phyloP scores from a whole-genome alignment of 2,329 filamentous ascomycete species.

The Phialocephala subalpina region DNA sequence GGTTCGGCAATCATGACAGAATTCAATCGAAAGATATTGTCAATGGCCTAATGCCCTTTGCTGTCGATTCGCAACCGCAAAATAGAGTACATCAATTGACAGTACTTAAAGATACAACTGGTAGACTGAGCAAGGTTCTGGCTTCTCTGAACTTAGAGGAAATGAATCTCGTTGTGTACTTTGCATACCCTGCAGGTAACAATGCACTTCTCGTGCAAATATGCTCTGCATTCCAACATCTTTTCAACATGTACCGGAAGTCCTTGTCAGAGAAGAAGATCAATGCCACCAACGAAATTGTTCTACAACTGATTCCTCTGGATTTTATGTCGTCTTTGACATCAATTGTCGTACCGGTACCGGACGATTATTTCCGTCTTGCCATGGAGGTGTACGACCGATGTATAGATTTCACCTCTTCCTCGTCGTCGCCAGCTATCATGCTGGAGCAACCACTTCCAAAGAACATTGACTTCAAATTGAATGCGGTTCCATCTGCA shows the following conservation, averaged over 20 bases:
- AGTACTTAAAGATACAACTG: slow-evolving; percentile 41
- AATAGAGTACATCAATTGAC: slow-evolving; percentile 36
- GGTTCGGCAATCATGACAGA: slow-evolving; percentile 70
- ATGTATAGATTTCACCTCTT: slow-evolving; percentile 65
- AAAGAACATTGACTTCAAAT: slow-evolving; percentile 77
- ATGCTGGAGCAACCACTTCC: slow-evolving; percentile 75
- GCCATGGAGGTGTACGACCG: slow-evolving; percentile 82
- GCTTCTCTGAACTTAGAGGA: slow-evolving; percentile 45
- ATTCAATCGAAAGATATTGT: slow-evolving; percentile 48
- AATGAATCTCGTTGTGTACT: slow-evolving; percentile 77
- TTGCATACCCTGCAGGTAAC: slow-evolving; percentile 73
- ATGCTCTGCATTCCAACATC: slow-evolving; percentile 76
- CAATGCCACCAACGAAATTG: slow-evolving; percentile 67
- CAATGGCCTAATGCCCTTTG: slow-evolving; percentile 40
- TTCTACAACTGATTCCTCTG: slow-evolving; percentile 78
- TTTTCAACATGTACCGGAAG: slow-evolving; percentile 71
- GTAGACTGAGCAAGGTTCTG: slow-evolving; percentile 40
- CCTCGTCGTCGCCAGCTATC: slow-evolving; percentile 73
- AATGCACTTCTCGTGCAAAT: slow-evolving; percentile 71
- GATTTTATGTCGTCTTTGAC: slow-evolving; percentile 71
- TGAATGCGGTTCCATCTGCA: slow-evolving; percentile 71
- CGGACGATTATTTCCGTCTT: slow-evolving; percentile 65
- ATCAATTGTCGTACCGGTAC: slow-evolving; percentile 67
- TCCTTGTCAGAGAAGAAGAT: slow-evolving; percentile 57
- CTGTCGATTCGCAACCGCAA: slow-evolving; percentile 49